These are phyloP conservation scores for Ophiocytium majus DNA, from an alignment of 352 stramenopile species.

Conservation along the genomic window DNA sequence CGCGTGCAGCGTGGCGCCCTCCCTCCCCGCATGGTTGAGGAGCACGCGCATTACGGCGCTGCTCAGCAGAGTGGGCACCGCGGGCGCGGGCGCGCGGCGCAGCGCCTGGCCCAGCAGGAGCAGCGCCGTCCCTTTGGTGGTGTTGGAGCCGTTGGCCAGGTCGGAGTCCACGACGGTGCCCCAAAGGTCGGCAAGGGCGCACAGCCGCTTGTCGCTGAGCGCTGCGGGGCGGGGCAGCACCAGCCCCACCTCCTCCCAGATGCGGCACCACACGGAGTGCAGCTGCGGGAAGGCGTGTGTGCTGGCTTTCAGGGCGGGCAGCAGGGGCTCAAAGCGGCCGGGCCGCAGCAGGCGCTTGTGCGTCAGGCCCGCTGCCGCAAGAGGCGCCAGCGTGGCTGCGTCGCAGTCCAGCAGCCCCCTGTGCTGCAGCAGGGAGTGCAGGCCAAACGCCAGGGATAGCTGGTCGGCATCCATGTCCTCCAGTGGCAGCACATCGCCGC, in stretches of 20 bases:
- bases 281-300: conserved; percentile 42
- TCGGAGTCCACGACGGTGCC: conserved; percentile 34
- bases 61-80: conserved; percentile 41
- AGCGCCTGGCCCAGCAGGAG: conserved; percentile 47
- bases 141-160: conserved; percentile 31
- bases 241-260: conserved; percentile 50
- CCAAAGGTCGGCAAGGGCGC: conserved; percentile 43
- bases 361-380: no score
- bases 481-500: neutral
- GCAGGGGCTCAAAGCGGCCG: conserved; percentile 2
- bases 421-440: neutral
- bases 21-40: conserved; percentile 30
- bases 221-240: conserved; percentile 22
- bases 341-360: neutral
- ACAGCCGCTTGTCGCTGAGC: conserved; percentile 38
- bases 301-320: conserved; percentile 34
- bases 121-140: conserved; percentile 47
- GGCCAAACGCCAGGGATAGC: neutral
- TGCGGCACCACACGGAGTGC: conserved; percentile 40
- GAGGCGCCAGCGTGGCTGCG: neutral
- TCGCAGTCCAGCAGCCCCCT: neutral
- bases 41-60: conserved; percentile 35
- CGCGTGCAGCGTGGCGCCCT: neutral
- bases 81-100: conserved; percentile 28
- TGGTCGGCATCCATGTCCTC: conserved; percentile 9